phyloP scores from a whole-genome alignment of 768 basidiomycete species.

The Tylopilus balloui region DNA sequence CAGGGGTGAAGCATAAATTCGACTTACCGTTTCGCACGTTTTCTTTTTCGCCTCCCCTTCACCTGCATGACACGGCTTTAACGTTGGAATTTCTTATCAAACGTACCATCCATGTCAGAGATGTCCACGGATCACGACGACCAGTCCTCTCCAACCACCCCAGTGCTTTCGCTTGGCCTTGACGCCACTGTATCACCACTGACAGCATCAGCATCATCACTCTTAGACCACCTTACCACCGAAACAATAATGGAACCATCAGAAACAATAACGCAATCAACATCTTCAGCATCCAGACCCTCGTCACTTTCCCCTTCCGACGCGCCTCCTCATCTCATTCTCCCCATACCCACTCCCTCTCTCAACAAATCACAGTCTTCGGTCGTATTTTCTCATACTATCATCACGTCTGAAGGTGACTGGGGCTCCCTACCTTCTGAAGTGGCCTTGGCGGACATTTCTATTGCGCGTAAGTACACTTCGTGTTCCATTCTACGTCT shows the following conservation, averaged over 20 bases:
- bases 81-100: slow-evolving; percentile 8
- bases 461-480: slow-evolving; percentile 49
- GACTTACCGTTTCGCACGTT: slow-evolving; percentile 5
- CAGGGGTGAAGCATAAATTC: slow-evolving; percentile 6
- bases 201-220: slow-evolving; percentile 16
- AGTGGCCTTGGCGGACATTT: slow-evolving; percentile 52
- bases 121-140: slow-evolving; percentile 26
- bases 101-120: slow-evolving; percentile 17
- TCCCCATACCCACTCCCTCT: slow-evolving; percentile 39
- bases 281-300: slow-evolving; percentile 17
- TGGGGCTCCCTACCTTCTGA: slow-evolving; percentile 46
- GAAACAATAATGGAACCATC: slow-evolving; percentile 19
- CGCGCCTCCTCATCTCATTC: slow-evolving; percentile 32
- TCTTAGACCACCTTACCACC: slow-evolving; percentile 23
- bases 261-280: slow-evolving; percentile 12
- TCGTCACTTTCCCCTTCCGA: slow-evolving; percentile 20
- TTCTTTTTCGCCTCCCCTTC: not conserved
- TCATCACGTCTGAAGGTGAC: slow-evolving; percentile 32
- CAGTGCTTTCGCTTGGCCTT: slow-evolving; percentile 9
- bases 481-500: slow-evolving; percentile 8
- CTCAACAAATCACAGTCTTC: slow-evolving; percentile 39
- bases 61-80: slow-evolving; percentile 20
- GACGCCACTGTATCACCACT: slow-evolving; percentile 26
- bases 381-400: slow-evolving; percentile 43
- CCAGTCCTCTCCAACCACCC: slow-evolving; percentile 13